Conservation (phyloP, 2,329 filamentous ascomycete species). For the Beauveria asiatica region DNA sequence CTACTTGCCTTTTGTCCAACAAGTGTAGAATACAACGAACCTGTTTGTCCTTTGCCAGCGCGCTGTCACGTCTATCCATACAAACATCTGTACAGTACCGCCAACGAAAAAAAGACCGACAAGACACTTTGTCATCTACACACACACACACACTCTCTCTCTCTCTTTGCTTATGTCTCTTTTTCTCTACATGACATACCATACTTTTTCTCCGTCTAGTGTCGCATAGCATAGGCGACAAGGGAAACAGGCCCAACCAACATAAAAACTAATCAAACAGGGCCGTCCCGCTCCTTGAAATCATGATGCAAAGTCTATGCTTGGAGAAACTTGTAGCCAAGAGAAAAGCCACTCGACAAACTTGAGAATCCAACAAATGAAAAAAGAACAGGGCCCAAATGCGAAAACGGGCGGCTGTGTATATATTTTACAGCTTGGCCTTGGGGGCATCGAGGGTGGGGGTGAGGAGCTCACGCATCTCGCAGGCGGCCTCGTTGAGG, state of each 20-base stretch:
- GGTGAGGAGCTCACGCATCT: conserved; percentile 78
- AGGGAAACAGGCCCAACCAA: background rate
- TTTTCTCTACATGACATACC: no score
- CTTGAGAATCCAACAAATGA: background rate
- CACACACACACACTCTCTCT: no score
- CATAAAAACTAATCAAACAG: background rate
- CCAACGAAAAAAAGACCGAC: background rate
- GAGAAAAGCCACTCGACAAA: background rate
- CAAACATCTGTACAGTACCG: background rate
- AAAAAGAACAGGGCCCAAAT: background rate
- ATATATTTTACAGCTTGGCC: conserved; percentile 65
- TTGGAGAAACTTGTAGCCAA: background rate
- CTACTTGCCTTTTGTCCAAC: background rate
- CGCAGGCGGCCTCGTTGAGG: conserved; percentile 84
- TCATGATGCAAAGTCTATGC: conserved; percentile 7
- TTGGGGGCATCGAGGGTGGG: conserved; percentile 72
- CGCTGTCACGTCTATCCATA: background rate
- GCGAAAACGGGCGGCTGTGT: no score
- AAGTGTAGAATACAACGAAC: background rate
- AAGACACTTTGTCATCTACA: background rate
- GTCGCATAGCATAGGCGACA: background rate
- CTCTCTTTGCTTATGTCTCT: no score
- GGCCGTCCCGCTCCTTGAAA: background rate
- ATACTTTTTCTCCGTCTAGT: conserved; percentile 2
- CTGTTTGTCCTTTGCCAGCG: background rate